Conservation (phyloP, 768 basidiomycete species). For the Lentinus brumalis region DNA sequence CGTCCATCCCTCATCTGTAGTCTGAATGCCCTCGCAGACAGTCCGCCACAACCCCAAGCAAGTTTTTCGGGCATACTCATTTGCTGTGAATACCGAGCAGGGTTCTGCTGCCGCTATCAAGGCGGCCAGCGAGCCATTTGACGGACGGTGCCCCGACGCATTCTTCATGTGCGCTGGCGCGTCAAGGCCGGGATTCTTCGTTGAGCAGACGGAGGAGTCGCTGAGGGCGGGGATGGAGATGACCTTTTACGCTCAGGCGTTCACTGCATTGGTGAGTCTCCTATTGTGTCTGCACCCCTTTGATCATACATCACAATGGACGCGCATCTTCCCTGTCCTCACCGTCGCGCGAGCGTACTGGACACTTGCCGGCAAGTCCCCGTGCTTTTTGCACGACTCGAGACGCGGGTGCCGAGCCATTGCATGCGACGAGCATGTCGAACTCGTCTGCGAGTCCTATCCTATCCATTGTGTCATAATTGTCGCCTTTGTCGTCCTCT, state of each 20-base stretch:
- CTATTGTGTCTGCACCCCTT: too few species aligned
- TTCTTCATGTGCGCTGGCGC: slow-evolving; percentile 81
- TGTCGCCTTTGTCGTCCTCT: too few species aligned
- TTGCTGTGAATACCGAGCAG: slow-evolving; percentile 54
- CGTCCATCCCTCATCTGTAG: not conserved
- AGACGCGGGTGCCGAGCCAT: too few species aligned
- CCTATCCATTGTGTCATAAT: too few species aligned
- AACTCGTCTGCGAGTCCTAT: too few species aligned
- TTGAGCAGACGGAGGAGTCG: slow-evolving; percentile 67
- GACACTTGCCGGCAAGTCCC: too few species aligned
- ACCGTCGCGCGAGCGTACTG: too few species aligned
- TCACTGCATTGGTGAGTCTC: slow-evolving; percentile 49
- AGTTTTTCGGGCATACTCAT: slow-evolving; percentile 53
- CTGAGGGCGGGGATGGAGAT: slow-evolving; percentile 55
- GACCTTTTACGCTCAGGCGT: slow-evolving; percentile 58
- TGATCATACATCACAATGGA: too few species aligned
- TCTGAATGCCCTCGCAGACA: not conserved
- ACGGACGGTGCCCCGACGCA: slow-evolving; percentile 67
- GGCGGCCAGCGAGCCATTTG: slow-evolving; percentile 55
- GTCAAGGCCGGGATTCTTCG: slow-evolving; percentile 69
- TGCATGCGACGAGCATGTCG: too few species aligned
- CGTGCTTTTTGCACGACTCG: too few species aligned
- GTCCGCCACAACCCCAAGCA: not conserved
- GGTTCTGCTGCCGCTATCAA: slow-evolving; percentile 64
- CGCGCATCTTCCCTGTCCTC: too few species aligned